Percentiles rank a stretch among this genome's conserved stretches.
phyloP scores from a whole-genome alignment of 2,329 filamentous ascomycete genomes.

The Alternaria burnsii region DNA sequence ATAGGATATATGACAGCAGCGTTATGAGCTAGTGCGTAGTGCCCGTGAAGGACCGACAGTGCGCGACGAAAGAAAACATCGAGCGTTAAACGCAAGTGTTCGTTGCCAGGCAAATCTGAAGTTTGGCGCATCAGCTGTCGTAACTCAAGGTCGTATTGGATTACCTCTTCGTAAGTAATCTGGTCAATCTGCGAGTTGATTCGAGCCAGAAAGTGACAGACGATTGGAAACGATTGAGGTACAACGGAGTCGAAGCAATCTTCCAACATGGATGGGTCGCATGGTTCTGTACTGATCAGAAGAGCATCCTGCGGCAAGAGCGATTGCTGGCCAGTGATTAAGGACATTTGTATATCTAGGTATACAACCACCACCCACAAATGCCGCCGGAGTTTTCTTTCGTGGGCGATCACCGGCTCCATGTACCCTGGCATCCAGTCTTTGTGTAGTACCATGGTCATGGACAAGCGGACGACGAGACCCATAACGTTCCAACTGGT shows the following conservation, averaged over 20 bases:
- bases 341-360: not conserved
- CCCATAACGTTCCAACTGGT: constrained; percentile 33
- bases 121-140: not conserved
- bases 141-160: not conserved
- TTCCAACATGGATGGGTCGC: not conserved
- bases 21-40: not conserved
- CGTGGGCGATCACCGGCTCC: not conserved
- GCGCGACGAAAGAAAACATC: not conserved
- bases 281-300: not conserved
- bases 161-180: not conserved
- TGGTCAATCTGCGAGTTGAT: not conserved
- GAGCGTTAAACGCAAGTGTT: not conserved
- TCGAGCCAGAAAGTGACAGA: not conserved
- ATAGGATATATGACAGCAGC: not conserved
- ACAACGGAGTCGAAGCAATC: not conserved
- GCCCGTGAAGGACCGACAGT: not conserved
- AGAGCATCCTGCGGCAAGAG: not conserved
- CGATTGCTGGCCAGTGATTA: not conserved
- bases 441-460: constrained; percentile 30
- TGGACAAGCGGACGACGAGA: constrained; percentile 26
- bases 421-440: constrained; percentile 22
- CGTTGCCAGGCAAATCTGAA: not conserved
- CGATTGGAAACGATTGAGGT: not conserved
- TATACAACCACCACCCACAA: not conserved
- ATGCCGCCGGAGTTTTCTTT: not conserved